Evolutionary conservation across 495 filamentous ascomycete genomes (phyloP), one percentile per base, ranked within the genome.

Genomic region (Daldinia caldariorum): DNA sequence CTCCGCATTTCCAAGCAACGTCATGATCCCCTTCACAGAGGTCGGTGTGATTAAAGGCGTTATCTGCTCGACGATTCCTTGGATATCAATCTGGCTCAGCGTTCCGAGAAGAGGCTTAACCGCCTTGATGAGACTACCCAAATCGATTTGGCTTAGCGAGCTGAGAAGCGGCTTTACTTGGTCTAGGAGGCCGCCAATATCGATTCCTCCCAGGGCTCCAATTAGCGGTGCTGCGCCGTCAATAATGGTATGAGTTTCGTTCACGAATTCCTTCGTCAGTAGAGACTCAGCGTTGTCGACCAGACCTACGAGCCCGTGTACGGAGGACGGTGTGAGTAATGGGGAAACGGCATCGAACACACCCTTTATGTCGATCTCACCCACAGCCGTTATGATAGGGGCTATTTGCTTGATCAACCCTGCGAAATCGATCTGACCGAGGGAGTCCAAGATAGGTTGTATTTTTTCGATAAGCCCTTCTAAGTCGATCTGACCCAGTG

Each of bases 291-390:
- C 80, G 58, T 82, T 84, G 47, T 43, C 71, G 10, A 85, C 76
- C 54, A 85, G 83, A 13, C 80, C 81, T 41, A 83, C 74, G 22
- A 85, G 76, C 34, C 81, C 77, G 34, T 76, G 69, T 16, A 85
- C 66, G 10, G 81, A 76, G 6, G 77, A 75, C 6, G 82, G 76
- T 8, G 79, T 79, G 32, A 84, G 76, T 9, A 84, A 69, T 13
- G 81, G 80, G 0, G 75, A 66, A 16, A 83, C 43, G n/a, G 82
- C 79, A 7, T 66, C 69, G 1, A 83, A 66, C 32, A 83, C 61
- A 2, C 71, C 67, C 50, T 58, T 18, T 32, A 78, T 62, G 51
- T 80, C 79, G 51, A 81, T 78, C 1, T 79, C 75, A n/a, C 63
- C 81, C 26, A 72, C 34, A 70, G 69, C 7, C 83, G 61, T 34